Conservation (phyloP, 202 grass and related monocot genomes). For the Zizania palustris region DNA sequence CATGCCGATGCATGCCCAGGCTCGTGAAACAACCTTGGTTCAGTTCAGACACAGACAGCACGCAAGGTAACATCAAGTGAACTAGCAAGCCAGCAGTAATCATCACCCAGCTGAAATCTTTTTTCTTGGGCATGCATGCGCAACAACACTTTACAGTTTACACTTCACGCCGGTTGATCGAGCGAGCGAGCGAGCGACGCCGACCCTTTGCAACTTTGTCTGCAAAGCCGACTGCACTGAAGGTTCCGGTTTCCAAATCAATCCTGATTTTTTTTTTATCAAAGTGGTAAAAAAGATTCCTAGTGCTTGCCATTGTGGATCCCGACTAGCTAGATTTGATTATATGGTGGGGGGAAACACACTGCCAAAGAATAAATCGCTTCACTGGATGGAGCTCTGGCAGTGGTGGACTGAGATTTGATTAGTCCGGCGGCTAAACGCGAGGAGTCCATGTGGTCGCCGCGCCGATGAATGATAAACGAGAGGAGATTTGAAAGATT, state of each 20-base stretch:
- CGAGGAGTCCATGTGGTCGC: not conserved
- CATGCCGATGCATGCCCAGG: not conserved
- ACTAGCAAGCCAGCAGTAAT: not conserved
- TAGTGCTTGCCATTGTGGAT: conserved; percentile 1
- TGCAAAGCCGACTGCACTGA: not conserved
- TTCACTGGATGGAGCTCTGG: too few species aligned
- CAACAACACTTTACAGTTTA: not conserved
- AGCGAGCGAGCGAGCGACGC: not conserved
- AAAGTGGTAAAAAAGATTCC: not conserved
- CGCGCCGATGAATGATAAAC: not conserved
- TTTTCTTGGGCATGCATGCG: not conserved
- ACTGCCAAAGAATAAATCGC: not conserved
- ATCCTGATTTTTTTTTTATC: not conserved
- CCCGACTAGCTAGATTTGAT: not conserved
- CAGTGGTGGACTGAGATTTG: not conserved
- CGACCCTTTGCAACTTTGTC: not conserved
- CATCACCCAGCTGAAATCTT: not conserved
- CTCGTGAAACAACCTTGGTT: not conserved
- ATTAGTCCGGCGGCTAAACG: not conserved
- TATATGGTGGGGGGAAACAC: not conserved
- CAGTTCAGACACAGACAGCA: not conserved
- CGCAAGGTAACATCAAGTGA: not conserved
- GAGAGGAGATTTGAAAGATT: not conserved
- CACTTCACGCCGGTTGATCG: not conserved
- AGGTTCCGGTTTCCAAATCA: not conserved